phyloP scores from a whole-genome alignment of 805 yeast genomes.

The Nakazawaea molendinolei region DNA sequence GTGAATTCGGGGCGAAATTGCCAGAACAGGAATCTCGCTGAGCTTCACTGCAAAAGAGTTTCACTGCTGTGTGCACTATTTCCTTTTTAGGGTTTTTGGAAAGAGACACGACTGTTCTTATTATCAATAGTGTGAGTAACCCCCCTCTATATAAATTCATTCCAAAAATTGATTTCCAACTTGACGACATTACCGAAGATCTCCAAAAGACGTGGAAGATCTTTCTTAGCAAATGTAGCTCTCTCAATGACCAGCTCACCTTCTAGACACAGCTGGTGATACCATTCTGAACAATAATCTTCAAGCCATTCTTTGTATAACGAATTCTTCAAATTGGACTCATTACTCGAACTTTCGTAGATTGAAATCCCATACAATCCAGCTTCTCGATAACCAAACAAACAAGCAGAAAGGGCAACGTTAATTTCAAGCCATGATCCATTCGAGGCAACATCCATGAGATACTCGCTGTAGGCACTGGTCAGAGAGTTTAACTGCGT shows the following conservation, averaged over 20 bases:
- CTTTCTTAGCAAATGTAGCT: slow-evolving; percentile 21
- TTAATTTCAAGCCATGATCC: slow-evolving; percentile 60
- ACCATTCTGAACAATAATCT: slow-evolving; percentile 57
- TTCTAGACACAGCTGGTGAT: slow-evolving; percentile 39
- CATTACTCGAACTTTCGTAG: not conserved
- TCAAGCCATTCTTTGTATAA: slow-evolving; percentile 49
- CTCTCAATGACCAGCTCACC: slow-evolving; percentile 46
- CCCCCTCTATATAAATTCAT: slow-evolving; percentile 22
- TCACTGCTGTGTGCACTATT: too few species aligned
- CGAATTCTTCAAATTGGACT: slow-evolving; percentile 14
- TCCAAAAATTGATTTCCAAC: slow-evolving; percentile 69
- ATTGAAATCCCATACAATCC: slow-evolving; percentile 26
- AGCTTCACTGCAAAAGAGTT: not conserved
- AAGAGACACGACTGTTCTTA: not conserved
- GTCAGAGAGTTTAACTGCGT: slow-evolving; percentile 52
- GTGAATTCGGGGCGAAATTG: not conserved
- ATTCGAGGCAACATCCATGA: slow-evolving; percentile 43
- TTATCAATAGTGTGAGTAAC: not conserved
- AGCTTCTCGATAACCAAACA: slow-evolving; percentile 65
- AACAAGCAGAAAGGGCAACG: slow-evolving; percentile 68
- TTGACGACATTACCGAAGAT: slow-evolving; percentile 54
- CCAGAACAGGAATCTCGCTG: not conserved
- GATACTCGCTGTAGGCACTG: slow-evolving; percentile 51
- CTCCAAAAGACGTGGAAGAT: slow-evolving; percentile 44
- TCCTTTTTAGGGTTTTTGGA: not conserved